These are phyloP conservation scores for Ophiostoma perfectum DNA, from an alignment of 2,329 filamentous ascomycete species.

Conservation along the genomic window DNA sequence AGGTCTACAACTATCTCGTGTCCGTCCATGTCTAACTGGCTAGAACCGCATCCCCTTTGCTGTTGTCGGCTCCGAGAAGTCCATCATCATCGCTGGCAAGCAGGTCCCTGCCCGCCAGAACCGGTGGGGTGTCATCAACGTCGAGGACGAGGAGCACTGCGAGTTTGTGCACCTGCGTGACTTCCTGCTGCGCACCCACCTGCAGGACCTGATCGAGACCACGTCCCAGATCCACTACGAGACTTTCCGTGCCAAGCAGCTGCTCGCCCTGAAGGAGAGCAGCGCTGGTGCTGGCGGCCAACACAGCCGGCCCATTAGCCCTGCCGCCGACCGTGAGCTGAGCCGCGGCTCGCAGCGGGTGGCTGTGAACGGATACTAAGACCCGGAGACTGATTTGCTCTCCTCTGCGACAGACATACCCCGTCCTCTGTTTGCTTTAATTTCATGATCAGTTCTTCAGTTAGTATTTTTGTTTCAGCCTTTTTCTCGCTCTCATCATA, in stretches of 20 bases:
- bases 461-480: slow-evolving; percentile 19
- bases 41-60: slow-evolving; percentile 94
- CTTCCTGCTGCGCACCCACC: slow-evolving; percentile 96
- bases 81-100: slow-evolving; percentile 94
- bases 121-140: slow-evolving; percentile 98
- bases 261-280: slow-evolving; percentile 96
- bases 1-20: too few species aligned
- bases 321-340: slow-evolving; percentile 86
- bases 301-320: slow-evolving; percentile 88
- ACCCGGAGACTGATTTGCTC: slow-evolving; percentile 17
- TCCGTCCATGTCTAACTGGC: neutral
- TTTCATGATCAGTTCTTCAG: slow-evolving; percentile 19
- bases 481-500: slow-evolving; percentile 23
- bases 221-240: slow-evolving; percentile 99
- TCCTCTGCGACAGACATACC: neutral
- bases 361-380: slow-evolving; percentile 98
- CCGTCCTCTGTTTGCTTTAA: slow-evolving; percentile 11
- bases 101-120: slow-evolving; percentile 97
- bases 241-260: slow-evolving; percentile 98
- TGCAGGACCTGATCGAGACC: slow-evolving; percentile 98
- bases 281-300: slow-evolving; percentile 64
- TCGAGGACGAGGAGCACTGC: slow-evolving; percentile 99
- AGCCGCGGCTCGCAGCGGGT: slow-evolving; percentile 95
- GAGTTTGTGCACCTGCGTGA: slow-evolving; percentile 98
- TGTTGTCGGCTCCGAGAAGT: slow-evolving; percentile 96